Conservation (phyloP, 1,284 basidiomycete genomes). For the Omphalotus olearius region DNA sequence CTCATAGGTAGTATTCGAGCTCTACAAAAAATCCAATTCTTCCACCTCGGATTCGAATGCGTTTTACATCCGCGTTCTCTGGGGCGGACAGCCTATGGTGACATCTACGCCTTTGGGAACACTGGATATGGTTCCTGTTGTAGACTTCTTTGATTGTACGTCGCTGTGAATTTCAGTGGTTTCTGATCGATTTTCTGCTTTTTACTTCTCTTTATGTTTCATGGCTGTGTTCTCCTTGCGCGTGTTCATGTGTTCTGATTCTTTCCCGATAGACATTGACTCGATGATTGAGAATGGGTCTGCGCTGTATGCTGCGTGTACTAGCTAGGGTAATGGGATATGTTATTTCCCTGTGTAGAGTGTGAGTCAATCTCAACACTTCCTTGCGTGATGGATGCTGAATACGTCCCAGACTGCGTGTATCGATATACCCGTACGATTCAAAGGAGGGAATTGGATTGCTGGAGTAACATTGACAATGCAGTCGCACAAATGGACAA, state of each 20-base stretch:
- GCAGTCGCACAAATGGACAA: too few relatives aligned
- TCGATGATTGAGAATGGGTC: constrained; percentile 29
- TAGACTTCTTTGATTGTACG: constrained; percentile 37
- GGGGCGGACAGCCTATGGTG: constrained; percentile 42
- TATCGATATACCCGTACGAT: too few relatives aligned
- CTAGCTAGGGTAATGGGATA: not conserved
- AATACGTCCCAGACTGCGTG: too few relatives aligned
- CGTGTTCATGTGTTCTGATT: not conserved
- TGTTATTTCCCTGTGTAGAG: too few relatives aligned
- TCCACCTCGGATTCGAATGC: constrained; percentile 10
- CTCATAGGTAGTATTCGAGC: constrained; percentile 32
- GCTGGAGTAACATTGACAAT: too few relatives aligned
- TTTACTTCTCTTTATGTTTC: not conserved
- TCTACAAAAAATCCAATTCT: constrained; percentile 29
- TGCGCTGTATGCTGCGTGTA: constrained; percentile 29
- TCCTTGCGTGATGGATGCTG: too few relatives aligned
- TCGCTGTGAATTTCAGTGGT: constrained; percentile 8
- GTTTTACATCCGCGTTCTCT: constrained; percentile 39
- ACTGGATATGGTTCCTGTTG: constrained; percentile 40
- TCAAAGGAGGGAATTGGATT: too few relatives aligned
- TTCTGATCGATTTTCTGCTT: not conserved
- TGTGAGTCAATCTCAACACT: too few relatives aligned
- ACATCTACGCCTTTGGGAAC: constrained; percentile 39
- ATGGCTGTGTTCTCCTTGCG: not conserved
- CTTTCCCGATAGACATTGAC: constrained; percentile 29